Evolutionary conservation across 345 rosid species (phyloP).

Genomic region (Salix exigua): DNA sequence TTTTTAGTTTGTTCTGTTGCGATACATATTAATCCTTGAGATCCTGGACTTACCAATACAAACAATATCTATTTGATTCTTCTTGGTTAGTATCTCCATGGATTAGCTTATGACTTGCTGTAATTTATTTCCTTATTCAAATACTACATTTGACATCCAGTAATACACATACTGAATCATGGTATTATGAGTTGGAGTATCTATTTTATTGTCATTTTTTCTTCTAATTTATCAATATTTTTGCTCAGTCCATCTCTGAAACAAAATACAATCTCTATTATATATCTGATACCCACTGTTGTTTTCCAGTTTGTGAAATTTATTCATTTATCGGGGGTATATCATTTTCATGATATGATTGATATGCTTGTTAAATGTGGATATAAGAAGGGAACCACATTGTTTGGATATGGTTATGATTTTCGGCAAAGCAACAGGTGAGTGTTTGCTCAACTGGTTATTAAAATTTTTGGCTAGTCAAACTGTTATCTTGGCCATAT

Average conservation of each 20-base stretch:
- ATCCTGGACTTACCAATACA: neutral
- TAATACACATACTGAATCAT: neutral
- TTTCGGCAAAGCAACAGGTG: conserved; percentile 91
- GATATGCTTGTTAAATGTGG: conserved; percentile 71
- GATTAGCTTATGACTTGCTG: too few relatives aligned
- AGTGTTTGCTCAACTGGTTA: neutral
- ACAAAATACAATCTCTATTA: neutral
- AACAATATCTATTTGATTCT: neutral
- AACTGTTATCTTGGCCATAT: neutral
- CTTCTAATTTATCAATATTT: neutral
- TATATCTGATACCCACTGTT: conserved; percentile 11
- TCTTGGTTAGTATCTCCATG: too few relatives aligned
- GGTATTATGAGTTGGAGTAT: neutral
- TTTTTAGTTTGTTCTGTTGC: neutral
- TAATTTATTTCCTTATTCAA: too few relatives aligned
- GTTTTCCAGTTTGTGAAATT: conserved; percentile 58
- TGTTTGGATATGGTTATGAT: conserved; percentile 89
- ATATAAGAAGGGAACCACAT: conserved; percentile 73
- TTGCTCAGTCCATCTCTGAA: neutral
- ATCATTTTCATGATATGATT: conserved; percentile 90
- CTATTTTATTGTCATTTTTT: neutral
- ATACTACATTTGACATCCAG: too few relatives aligned
- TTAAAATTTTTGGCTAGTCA: neutral
- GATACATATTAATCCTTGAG: neutral
- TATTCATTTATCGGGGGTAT: conserved; percentile 54